Conservation (phyloP, 208 protist species). For the Porcisia hertigi region DNA sequence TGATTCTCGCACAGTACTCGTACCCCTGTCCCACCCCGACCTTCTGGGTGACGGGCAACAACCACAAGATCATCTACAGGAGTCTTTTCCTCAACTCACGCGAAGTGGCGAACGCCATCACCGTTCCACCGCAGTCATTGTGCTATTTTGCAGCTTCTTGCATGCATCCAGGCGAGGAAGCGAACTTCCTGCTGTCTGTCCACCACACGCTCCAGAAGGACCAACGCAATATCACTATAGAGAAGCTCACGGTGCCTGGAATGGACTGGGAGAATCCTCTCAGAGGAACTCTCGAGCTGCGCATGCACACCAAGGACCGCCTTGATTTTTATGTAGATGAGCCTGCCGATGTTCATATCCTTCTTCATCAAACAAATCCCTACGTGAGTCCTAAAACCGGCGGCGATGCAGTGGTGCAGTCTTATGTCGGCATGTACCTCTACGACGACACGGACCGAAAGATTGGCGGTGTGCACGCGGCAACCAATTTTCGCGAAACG, state of each 20-base stretch:
- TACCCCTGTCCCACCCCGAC: conserved; percentile 46
- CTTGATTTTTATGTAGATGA: conserved; percentile 84
- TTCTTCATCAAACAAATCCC: conserved; percentile 69
- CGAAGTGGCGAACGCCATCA: conserved; percentile 64
- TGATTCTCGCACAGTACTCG: conserved; percentile 57
- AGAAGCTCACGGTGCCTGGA: conserved; percentile 39
- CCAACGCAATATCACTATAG: conserved; percentile 47
- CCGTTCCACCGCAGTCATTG: conserved; percentile 54
- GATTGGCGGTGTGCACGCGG: conserved; percentile 65
- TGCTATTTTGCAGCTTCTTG: conserved; percentile 77
- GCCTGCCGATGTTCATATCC: conserved; percentile 67
- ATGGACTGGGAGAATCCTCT: conserved; percentile 56
- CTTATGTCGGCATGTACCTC: conserved; percentile 87
- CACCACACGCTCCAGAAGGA: conserved; percentile 47
- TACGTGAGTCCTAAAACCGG: conserved; percentile 39
- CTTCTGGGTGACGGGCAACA: conserved; percentile 76
- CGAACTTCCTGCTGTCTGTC: conserved; percentile 49
- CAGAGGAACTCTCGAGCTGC: conserved; percentile 41
- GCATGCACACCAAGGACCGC: conserved; percentile 53
- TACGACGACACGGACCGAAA: conserved; percentile 70
- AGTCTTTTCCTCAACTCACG: conserved; percentile 81
- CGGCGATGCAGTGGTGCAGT: conserved; percentile 69
- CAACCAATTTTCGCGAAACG: conserved; percentile 84
- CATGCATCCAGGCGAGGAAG: conserved; percentile 57
- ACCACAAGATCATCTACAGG: conserved; percentile 73